phyloP scores from a whole-genome alignment of 345 rosid genomes.

The Bruguiera gymnorhiza region DNA sequence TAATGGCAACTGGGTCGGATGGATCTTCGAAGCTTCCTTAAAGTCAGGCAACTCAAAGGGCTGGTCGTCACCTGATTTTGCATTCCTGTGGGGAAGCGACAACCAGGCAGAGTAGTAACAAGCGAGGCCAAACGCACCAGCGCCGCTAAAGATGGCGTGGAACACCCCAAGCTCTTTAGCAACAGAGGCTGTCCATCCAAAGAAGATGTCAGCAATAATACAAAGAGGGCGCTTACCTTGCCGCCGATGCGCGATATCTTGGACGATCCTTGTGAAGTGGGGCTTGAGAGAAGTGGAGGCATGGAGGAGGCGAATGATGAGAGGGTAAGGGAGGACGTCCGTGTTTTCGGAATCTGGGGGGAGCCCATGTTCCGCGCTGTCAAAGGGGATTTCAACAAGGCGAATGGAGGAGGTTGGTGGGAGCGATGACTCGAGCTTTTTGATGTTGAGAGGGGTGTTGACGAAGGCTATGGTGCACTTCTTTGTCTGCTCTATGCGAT shows the following conservation, averaged over 20 bases:
- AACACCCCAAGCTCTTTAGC: constrained; percentile 51
- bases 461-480: constrained; percentile 37
- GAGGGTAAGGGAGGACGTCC: constrained; percentile 60
- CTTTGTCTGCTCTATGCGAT: constrained; percentile 39
- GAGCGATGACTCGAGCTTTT: constrained; percentile 43
- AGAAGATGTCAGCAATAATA: constrained; percentile 53
- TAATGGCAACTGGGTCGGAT: constrained; percentile 43
- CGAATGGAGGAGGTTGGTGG: constrained; percentile 48
- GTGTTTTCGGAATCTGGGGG: constrained; percentile 66
- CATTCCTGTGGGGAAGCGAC: constrained; percentile 35
- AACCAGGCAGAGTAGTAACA: constrained; percentile 60
- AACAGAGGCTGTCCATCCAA: constrained; percentile 58
- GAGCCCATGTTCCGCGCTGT: constrained; percentile 60
- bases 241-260: constrained; percentile 12
- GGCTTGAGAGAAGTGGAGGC: constrained; percentile 53
- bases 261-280: constrained; percentile 36
- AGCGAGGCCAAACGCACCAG: constrained; percentile 52
- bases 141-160: constrained; percentile 45
- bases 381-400: constrained; percentile 58
- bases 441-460: constrained; percentile 61
- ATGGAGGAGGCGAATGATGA: constrained; percentile 45
- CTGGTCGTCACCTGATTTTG: constrained; percentile 31
- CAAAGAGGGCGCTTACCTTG: constrained; percentile 31
- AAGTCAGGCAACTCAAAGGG: constrained; percentile 52
- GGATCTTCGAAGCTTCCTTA: constrained; percentile 45